Evolutionary conservation across 2,329 filamentous ascomycete genomes (phyloP).

Genomic region (Pseudogymnoascus sp.): DNA sequence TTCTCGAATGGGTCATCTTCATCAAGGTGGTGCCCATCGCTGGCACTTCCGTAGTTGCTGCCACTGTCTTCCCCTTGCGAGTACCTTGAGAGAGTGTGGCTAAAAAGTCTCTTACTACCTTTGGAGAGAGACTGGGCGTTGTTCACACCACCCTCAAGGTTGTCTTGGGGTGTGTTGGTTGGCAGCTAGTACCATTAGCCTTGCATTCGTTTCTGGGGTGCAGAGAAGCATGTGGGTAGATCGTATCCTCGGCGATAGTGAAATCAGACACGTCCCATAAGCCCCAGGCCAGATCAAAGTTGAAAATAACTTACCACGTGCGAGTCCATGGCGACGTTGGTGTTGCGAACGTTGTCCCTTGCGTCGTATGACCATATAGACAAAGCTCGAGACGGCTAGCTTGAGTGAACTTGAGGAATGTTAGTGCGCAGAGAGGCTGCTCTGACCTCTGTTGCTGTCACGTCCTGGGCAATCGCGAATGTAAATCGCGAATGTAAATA

Average conservation of each 20-base stretch:
- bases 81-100: slow-evolving; percentile 21
- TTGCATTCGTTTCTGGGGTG: slow-evolving; percentile 1
- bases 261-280: background rate
- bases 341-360: background rate
- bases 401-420: background rate
- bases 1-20: slow-evolving; percentile 31
- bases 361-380: background rate
- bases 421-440: background rate
- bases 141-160: background rate
- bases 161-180: background rate
- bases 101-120: slow-evolving; percentile 28
- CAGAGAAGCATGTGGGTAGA: background rate
- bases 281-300: background rate
- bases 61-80: slow-evolving; percentile 15
- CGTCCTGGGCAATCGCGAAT: background rate
- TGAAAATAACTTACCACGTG: background rate
- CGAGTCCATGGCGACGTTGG: background rate
- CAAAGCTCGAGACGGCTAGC: background rate
- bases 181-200: background rate
- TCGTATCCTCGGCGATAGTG: background rate
- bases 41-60: slow-evolving; percentile 28
- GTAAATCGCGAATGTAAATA: background rate
- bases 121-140: background rate
- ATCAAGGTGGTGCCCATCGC: slow-evolving; percentile 17
- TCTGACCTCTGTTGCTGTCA: background rate